Base-by-base conservation (phyloP, 768 basidiomycete genomes). In the Kwoniella sp. region DNA sequence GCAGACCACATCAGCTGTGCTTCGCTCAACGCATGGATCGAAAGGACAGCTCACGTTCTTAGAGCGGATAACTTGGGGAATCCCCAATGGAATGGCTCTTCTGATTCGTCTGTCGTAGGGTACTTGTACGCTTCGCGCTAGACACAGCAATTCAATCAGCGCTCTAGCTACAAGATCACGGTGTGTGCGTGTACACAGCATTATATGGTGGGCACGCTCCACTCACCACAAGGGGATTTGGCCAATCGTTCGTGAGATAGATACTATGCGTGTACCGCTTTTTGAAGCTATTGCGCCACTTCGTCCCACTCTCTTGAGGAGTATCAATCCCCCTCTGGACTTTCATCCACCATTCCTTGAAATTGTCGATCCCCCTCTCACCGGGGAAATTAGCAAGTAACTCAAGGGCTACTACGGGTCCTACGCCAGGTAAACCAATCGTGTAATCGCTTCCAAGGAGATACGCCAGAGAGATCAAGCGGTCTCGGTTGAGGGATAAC, bases 361-460 rank as follows among this genome's bases (percentile, higher is more conserved):
- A 99, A 67, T 87, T 85, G 64, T 88, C 86, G 63, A 98, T 82
- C 2, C 92, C 90, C 71, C 89, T 85, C 53, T 87, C 83, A 0
- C 91, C 94, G 0, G 91, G 88, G 76, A 99, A 99, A 77, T 98
- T 94, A 67, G 88, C 89, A 73, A 98, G 80, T 19, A 98, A 82
- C 76, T 98, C 96, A 89, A 97, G 92, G 2, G 92, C 96, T 2
- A 92, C 88, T 2, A 99, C 96, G 1, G 94, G 95, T 0, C 96
- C 96, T 6, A 97, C 87, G 8, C 93, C 93, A 6, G 89, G 85
- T 22, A 99, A 78, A 8, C 96, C 96, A 21, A 95, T 90, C 10
- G 91, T 90, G 79, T 99, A 99, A 81, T 98, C 96, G 74, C 93
- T 95, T 26, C 96, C 96, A 4, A 99, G 85, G 15, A 99, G 84